Conservation (phyloP, 768 basidiomycete genomes). For the Calocybe cyanea region DNA sequence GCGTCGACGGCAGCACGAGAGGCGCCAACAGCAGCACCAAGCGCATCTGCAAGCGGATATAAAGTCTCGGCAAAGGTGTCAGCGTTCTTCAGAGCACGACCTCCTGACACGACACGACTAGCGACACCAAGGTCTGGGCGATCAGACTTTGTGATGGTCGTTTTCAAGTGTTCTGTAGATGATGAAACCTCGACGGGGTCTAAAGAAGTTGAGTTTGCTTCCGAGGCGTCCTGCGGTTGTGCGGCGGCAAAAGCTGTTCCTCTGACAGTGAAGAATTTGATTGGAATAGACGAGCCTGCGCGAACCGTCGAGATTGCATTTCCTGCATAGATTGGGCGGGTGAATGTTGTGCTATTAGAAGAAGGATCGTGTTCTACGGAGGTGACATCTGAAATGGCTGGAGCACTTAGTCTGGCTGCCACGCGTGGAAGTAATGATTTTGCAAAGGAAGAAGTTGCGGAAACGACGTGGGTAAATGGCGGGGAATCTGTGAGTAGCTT, state of each 20-base stretch:
- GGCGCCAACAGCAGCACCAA: conserved; percentile 97
- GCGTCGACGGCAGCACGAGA: conserved; percentile 97
- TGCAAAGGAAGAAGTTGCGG: conserved; percentile 86
- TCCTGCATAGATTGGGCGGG: conserved; percentile 95
- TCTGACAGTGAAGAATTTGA: conserved; percentile 96
- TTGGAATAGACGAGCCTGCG: conserved; percentile 65
- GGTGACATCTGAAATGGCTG: conserved; percentile 89
- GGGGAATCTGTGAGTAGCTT: conserved; percentile 60
- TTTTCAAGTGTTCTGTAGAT: conserved; percentile 62
- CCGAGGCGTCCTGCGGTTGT: conserved; percentile 41
- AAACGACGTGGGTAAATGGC: conserved; percentile 86
- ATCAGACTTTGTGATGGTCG: conserved; percentile 82
- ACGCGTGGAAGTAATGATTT: conserved; percentile 93
- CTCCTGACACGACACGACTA: conserved; percentile 87
- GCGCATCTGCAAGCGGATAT: conserved; percentile 87
- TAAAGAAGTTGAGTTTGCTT: conserved; percentile 57
- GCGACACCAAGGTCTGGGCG: conserved; percentile 91
- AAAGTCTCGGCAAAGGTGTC: conserved; percentile 86
- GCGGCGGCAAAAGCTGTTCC: conserved; percentile 85
- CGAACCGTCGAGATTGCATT: conserved; percentile 94
- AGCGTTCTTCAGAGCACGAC: conserved; percentile 90
- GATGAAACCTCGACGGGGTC: conserved; percentile 64
- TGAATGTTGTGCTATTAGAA: conserved; percentile 78
- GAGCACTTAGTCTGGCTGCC: conserved; percentile 83
- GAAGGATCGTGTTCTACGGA: conserved; percentile 70